Evolutionary conservation across 176 grass and related monocot species (phyloP), one percentile per base, ranked within the genome.

Genomic region (Cenchrus purpureus): DNA sequence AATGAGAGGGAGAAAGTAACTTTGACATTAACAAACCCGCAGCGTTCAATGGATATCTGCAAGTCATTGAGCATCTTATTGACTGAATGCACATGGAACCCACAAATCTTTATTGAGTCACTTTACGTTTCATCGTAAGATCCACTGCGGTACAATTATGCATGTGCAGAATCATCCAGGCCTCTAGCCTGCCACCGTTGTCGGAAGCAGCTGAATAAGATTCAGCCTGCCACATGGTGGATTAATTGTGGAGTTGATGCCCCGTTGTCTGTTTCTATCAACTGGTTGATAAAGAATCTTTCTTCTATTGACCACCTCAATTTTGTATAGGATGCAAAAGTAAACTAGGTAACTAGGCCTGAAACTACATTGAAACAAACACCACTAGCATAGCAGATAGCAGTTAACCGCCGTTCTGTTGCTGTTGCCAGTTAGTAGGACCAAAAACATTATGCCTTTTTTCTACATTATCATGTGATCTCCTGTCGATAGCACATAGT

Each of bases 91-190:
- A 74, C 53, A 87, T 87, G 85, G 85, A 87, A 79, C 89, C 89
- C 80, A 87, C 84, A 69, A 80, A 79, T 90, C 84, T 69, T 90
- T 87, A 79, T 83, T 54, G 61, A 61, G 69, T 80, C 80, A 45
- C 89, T 79, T 91, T 84, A 83, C 53, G 76, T 87, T 87, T 91
- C 89, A 80, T 84, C 45, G 85, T 87, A 91, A 91, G 80, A 87
- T 91, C 76, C 76, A 87, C 85, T 56, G 75, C 85, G 60, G 80
- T 90, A 87, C 75, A 68, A 83, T 79, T 83, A 84, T 91, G 85
- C 75, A 91, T 91, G 76, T 84, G 80, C 60, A 84, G 68, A 87
- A 87, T 87, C 75, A 84, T 87, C 75, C 71, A 75, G 89, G 46
- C 80, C 75, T 84, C 89, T 74, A 76, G 68, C 72, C 89, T 87